phyloP scores from a whole-genome alignment of 2,329 filamentous ascomycete genomes.

The Conoideocrella luteorostrata region DNA sequence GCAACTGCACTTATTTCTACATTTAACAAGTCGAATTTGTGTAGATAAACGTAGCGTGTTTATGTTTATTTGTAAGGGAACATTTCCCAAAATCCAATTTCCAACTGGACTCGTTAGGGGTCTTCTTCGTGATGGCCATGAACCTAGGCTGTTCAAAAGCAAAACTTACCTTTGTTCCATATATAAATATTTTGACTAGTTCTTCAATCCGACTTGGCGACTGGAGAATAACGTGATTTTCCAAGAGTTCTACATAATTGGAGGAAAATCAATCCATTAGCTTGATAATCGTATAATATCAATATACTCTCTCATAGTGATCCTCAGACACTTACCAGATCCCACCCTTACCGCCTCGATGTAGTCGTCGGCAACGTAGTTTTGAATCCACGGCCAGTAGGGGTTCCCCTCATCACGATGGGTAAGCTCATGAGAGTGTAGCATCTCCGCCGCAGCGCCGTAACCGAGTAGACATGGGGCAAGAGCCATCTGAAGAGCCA shows the following conservation, averaged over 20 bases:
- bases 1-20: no score
- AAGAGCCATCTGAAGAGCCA: conserved; percentile 77
- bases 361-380: conserved; percentile 80
- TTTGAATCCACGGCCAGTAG: conserved; percentile 90
- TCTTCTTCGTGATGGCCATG: no score
- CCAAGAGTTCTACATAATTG: conserved; percentile 55
- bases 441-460: conserved; percentile 65
- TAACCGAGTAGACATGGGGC: conserved; percentile 90
- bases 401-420: conserved; percentile 54
- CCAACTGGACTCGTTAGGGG: conserved; percentile 36
- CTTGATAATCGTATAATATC: background rate
- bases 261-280: background rate
- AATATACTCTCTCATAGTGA: background rate
- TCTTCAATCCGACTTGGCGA: conserved; percentile 74
- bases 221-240: conserved; percentile 66
- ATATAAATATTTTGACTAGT: conserved; percentile 75
- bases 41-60: no score
- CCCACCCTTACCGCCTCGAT: conserved; percentile 63
- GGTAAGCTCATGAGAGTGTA: conserved; percentile 58
- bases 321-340: conserved; percentile 46
- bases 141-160: no score
- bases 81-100: conserved; percentile 51
- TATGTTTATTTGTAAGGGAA: conserved; percentile 28
- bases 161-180: conserved; percentile 74
- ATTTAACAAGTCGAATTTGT: no score